Evolutionary conservation across 345 rosid genomes (phyloP).

Genomic region (Orychophragmus violaceus): DNA sequence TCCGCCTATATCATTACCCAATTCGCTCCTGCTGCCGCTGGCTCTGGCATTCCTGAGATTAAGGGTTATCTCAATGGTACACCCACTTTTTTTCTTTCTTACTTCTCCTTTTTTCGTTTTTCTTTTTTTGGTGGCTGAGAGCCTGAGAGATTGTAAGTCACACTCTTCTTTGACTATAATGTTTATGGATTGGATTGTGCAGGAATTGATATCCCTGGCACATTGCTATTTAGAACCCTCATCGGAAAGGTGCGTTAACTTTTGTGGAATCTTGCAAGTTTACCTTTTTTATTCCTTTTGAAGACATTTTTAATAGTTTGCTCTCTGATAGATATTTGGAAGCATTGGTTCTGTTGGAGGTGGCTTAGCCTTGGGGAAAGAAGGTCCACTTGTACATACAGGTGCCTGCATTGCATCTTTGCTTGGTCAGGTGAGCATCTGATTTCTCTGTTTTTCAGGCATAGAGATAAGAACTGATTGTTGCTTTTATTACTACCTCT

Average conservation of each 20-base stretch:
- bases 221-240: slow-evolving; percentile 89
- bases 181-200: slow-evolving; percentile 13
- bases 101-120: background rate
- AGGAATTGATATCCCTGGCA: slow-evolving; percentile 89
- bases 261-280: background rate
- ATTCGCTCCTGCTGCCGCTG: slow-evolving; percentile 99
- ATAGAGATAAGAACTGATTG: background rate
- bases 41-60: slow-evolving; percentile 98
- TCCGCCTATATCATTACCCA: slow-evolving; percentile 81
- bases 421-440: slow-evolving; percentile 79
- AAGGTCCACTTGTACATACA: slow-evolving; percentile 93
- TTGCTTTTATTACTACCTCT: background rate
- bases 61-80: slow-evolving; percentile 96
- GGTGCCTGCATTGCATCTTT: slow-evolving; percentile 99
- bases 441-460: background rate
- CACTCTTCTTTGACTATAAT: background rate
- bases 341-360: slow-evolving; percentile 99
- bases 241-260: slow-evolving; percentile 70
- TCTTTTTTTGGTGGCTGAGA: too few species aligned
- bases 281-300: background rate
- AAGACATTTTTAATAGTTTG: slow-evolving; percentile 14
- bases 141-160: background rate
- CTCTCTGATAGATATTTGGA: slow-evolving; percentile 68
- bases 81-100: too few species aligned
- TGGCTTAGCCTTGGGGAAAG: slow-evolving; percentile 95